Evolutionary conservation across 2,329 filamentous ascomycete species (phyloP).

Genomic region (Orbilia brochopaga): DNA sequence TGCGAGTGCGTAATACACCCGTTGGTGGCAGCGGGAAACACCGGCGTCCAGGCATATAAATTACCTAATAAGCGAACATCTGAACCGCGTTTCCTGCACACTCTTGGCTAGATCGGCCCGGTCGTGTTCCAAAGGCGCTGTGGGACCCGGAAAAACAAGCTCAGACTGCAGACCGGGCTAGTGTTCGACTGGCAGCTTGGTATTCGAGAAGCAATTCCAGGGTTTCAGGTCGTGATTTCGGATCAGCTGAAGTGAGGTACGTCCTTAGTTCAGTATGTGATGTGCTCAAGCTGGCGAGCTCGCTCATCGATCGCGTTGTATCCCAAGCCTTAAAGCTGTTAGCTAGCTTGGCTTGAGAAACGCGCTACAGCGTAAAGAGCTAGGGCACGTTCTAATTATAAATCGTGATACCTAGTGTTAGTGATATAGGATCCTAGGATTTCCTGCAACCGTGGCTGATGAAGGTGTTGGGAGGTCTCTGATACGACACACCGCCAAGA

Average conservation of each 20-base stretch:
- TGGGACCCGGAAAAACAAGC: constrained; percentile 3
- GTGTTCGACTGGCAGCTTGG: background rate
- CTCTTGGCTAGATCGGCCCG: constrained; percentile 27
- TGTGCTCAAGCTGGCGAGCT: too few species aligned
- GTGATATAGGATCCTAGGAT: too few species aligned
- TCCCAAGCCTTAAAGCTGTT: too few species aligned
- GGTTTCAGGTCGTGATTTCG: background rate
- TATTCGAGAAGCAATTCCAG: background rate
- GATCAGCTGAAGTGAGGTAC: background rate
- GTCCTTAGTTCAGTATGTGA: too few species aligned
- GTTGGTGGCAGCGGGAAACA: constrained; percentile 43
- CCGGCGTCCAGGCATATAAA: constrained; percentile 22
- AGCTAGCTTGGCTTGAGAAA: too few species aligned
- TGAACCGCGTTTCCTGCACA: constrained; percentile 31
- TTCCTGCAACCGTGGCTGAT: too few species aligned
- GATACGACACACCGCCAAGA: too few species aligned
- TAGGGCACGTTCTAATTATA: too few species aligned
- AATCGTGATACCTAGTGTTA: too few species aligned
- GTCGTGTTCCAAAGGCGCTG: constrained; percentile 28
- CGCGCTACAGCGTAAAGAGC: too few species aligned
- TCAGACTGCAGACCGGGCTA: background rate
- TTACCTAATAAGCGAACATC: constrained; percentile 51
- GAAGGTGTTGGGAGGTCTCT: too few species aligned
- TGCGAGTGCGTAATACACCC: constrained; percentile 15
- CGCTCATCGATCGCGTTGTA: too few species aligned